phyloP scores from a whole-genome alignment of 1,139 yeast species.

The Yamadazyma spencermartinsiae region DNA sequence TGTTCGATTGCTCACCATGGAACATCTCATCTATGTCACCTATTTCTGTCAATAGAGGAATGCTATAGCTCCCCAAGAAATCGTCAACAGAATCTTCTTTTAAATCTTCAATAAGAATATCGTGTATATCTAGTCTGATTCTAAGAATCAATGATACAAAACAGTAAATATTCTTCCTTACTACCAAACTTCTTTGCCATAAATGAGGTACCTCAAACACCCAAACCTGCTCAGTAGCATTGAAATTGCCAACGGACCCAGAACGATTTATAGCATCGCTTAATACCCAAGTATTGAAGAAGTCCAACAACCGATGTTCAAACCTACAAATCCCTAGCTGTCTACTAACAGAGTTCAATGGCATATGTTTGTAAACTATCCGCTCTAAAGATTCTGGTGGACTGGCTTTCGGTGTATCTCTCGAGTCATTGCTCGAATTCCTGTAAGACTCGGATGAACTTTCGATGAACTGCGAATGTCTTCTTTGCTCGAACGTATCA shows the following conservation, averaged over 20 bases:
- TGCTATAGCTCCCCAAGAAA: background rate
- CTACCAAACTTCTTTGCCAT: conserved; percentile 3
- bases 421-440: no score
- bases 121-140: background rate
- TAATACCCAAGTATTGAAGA: conserved; percentile 20
- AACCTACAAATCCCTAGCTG: conserved; percentile 25
- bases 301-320: conserved; percentile 28
- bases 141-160: background rate
- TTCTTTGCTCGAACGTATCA: no score
- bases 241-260: background rate
- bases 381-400: background rate
- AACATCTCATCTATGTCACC: background rate
- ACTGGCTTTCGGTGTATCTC: background rate
- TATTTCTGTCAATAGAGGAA: background rate
- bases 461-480: no score
- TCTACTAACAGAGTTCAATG: conserved; percentile 11
- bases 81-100: background rate
- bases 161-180: conserved; percentile 4
- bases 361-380: background rate
- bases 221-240: conserved; percentile 1
- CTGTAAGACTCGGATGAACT: no score
- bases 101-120: background rate
- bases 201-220: conserved; percentile 1
- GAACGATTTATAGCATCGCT: background rate
- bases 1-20: background rate